A percentile compares a stretch with the other conserved stretches of the same genome.
phyloP scores from a whole-genome alignment of 192 early-diverging fungal species.

The Gonapodya sp. region DNA sequence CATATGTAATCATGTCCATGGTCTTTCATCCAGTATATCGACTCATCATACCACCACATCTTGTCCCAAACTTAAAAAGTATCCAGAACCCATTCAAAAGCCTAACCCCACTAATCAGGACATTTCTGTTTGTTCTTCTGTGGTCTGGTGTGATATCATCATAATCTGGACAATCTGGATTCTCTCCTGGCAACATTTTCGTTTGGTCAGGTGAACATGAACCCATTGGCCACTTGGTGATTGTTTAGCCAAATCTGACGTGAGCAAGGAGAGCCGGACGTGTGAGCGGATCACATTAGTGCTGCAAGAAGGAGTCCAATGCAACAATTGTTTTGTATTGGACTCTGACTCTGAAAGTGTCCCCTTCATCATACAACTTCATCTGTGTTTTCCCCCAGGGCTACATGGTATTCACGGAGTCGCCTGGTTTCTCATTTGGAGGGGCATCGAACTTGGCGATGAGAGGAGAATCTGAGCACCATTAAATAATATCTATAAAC shows the following conservation, averaged over 20 bases:
- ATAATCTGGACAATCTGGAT: conserved; percentile 13
- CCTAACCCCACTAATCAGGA: conserved; percentile 17
- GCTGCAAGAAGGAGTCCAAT: not conserved
- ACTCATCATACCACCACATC: no score
- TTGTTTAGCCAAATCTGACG: conserved; percentile 15
- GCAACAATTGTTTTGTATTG: conserved; percentile 17
- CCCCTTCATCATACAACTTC: conserved; percentile 8
- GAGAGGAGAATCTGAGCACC: not conserved
- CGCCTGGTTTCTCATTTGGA: no score
- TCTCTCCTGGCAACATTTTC: conserved; percentile 19
- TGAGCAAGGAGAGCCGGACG: no score
- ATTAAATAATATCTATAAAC: not conserved
- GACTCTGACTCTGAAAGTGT: conserved; percentile 24
- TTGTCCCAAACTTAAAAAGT: no score
- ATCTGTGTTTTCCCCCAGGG: not conserved
- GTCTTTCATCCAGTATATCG: no score
- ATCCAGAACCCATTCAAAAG: not conserved
- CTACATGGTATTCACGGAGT: no score
- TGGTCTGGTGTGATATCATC: not conserved
- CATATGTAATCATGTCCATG: no score
- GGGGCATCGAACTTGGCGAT: no score
- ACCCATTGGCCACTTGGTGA: conserved; percentile 24
- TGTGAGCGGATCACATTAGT: no score
- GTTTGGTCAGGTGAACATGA: conserved; percentile 23
- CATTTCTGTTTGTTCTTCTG: not conserved